These are phyloP conservation scores for Hydnomerulius pinastri DNA, from an alignment of 768 basidiomycete genomes.

Conservation along the genomic window DNA sequence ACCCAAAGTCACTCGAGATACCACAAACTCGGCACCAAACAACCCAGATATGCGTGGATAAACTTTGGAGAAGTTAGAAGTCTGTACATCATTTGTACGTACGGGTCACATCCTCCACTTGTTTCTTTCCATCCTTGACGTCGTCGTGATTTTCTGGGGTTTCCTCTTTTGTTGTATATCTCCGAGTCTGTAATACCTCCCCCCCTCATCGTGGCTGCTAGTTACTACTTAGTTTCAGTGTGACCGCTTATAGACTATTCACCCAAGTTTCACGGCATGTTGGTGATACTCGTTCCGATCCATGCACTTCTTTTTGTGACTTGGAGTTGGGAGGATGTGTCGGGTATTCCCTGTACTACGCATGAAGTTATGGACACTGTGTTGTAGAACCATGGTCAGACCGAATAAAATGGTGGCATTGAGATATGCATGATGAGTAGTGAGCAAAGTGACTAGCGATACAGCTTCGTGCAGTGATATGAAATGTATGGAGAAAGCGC, in stretches of 20 bases:
- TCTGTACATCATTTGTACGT: too few relatives aligned
- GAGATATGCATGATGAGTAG: constrained; percentile 3
- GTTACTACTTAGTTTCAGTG: constrained; percentile 13
- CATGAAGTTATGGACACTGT: too few relatives aligned
- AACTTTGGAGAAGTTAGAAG: constrained; percentile 16
- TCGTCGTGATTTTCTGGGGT: constrained; percentile 1
- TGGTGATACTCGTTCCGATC: too few relatives aligned
- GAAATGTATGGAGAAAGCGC: neutral
- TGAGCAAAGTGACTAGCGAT: constrained; percentile 1
- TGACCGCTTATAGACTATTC: constrained; percentile 26
- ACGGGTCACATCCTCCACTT: too few relatives aligned
- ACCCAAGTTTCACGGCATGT: too few relatives aligned
- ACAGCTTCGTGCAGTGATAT: neutral
- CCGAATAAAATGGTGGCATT: neutral
- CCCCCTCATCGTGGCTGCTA: constrained; percentile 22
- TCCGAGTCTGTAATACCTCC: constrained; percentile 32
- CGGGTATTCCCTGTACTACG: constrained; percentile 10
- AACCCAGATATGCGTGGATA: too few relatives aligned
- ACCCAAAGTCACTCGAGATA: constrained; percentile 12
- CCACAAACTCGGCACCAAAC: too few relatives aligned
- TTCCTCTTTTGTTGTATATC: constrained; percentile 23
- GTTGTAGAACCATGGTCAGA: too few relatives aligned
- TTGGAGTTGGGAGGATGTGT: constrained; percentile 14
- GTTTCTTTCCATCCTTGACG: constrained; percentile 1
- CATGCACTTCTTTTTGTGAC: constrained; percentile 1